Percentiles rank a stretch among this genome's conserved stretches.
Conservation (phyloP, 2,329 filamentous ascomycete species). For the Eutypella sp. region DNA sequence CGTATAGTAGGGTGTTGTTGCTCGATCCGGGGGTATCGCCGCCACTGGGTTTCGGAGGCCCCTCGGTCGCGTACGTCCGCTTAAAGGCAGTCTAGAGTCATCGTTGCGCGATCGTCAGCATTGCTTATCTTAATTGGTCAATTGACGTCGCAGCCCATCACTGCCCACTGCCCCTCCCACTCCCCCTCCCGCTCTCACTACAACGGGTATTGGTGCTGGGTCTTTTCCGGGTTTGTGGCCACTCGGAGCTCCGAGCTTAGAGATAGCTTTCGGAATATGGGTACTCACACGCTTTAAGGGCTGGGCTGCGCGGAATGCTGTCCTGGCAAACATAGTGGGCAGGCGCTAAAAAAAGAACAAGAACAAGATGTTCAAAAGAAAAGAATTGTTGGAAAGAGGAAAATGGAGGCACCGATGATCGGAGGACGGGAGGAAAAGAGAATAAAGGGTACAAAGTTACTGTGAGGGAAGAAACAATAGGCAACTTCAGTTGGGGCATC, state of each 20-base stretch:
- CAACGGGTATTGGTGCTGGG: neutral
- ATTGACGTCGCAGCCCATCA: too few species aligned
- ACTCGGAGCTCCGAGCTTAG: slow-evolving; percentile 11
- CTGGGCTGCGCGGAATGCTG: slow-evolving; percentile 48
- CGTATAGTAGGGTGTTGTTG: slow-evolving; percentile 53
- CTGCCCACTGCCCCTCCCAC: too few species aligned
- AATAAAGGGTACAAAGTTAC: too few species aligned
- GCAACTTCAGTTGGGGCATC: too few species aligned
- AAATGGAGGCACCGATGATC: neutral
- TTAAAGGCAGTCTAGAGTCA: slow-evolving; percentile 19
- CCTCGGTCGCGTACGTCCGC: slow-evolving; percentile 62
- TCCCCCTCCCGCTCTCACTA: too few species aligned
- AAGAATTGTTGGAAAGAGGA: neutral
- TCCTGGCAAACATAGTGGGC: slow-evolving; percentile 53
- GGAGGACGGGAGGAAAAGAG: too few species aligned
- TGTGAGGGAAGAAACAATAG: too few species aligned
- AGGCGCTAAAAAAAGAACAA: neutral
- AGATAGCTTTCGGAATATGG: slow-evolving; percentile 5
- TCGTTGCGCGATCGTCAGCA: slow-evolving; percentile 9
- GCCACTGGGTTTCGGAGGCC: slow-evolving; percentile 43
- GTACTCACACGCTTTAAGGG: slow-evolving; percentile 51
- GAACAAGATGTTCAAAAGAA: neutral
- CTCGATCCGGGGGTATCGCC: too few species aligned
- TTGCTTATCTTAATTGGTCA: too few species aligned
- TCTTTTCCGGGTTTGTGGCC: neutral